Evolutionary conservation across 768 basidiomycete genomes (phyloP), one percentile per base, ranked within the genome.

Genomic region (Termitomyces sp.): DNA sequence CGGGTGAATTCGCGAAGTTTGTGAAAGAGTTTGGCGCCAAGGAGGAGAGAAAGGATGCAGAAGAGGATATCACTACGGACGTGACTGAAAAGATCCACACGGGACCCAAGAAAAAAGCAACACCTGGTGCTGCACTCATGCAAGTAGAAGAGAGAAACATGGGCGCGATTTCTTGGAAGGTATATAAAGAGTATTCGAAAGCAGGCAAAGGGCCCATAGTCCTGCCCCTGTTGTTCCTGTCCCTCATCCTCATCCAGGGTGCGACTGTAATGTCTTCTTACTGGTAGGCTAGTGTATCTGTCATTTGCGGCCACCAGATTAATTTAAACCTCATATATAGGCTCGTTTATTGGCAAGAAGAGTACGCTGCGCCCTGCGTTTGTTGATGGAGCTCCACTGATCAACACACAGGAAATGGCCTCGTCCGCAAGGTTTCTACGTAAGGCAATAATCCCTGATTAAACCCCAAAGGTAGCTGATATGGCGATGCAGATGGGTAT

Each of bases 321-420:
- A 33, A 50, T 44, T 30, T 46, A 8, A 57, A 14, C 3, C 19
- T 5, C 7, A n/a, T 51, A 41, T 28, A 30, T 42, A 85, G 87
- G 86, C 77, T 95, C 54, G 85, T 93, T 1, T 95, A 87, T 74
- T 95, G 92, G 91, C 82, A 91, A 66, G 86, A 89, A 62, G 62
- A 68, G 78, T 82, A 68, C 56, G 78, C 68, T 30, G 15, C 26
- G 15, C 46, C 31, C 17, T 41, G 50, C 12, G 17, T 17, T 15
- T 15, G 15, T 1, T 28, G 23, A 19, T 40, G 3, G 1, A 51
- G 11, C 3, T 28, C 28, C 31, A 31, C 50, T 66, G 63, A 64
- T 64, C 1, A 4, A 28, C 21, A 11, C 17, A 12, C 31, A 64
- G 63, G 49, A 75, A 84, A 64, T 93, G 82, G 77, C 69, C 74